These are phyloP conservation scores for Amaranthus tricolor DNA, from an alignment of 179 eudicot species.

Conservation along the genomic window DNA sequence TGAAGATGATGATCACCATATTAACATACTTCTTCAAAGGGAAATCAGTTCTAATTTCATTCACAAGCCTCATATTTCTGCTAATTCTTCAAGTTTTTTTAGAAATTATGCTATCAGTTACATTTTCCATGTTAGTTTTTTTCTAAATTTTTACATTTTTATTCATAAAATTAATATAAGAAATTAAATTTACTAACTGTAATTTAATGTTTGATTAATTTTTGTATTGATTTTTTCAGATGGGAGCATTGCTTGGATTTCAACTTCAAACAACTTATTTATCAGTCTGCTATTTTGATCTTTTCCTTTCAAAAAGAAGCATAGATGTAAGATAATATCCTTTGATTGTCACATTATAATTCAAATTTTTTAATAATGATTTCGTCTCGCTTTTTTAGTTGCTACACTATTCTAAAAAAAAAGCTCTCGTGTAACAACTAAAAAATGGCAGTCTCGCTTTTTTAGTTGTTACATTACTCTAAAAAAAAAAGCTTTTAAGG, in stretches of 20 bases:
- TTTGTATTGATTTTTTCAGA: conserved; percentile 27
- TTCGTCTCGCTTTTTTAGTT: too few relatives aligned
- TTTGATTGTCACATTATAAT: too few relatives aligned
- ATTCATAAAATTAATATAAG: neutral
- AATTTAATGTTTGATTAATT: neutral
- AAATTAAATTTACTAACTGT: neutral
- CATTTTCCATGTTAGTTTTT: conserved; percentile 37
- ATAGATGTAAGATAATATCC: conserved; percentile 36
- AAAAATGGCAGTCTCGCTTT: too few relatives aligned
- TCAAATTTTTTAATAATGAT: too few relatives aligned
- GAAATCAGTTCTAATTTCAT: conserved; percentile 19
- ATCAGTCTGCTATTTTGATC: conserved; percentile 53
- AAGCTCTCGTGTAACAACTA: too few relatives aligned
- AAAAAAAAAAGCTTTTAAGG: too few relatives aligned
- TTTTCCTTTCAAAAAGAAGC: conserved; percentile 42
- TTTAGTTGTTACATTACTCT: too few relatives aligned
- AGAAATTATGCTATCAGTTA: conserved; percentile 40
- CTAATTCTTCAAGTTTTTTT: conserved; percentile 12
- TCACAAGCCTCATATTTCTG: neutral
- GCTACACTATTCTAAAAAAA: too few relatives aligned
- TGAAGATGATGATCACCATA: conserved; percentile 37
- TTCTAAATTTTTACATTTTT: neutral
- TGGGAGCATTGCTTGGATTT: conserved; percentile 37
- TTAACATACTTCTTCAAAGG: conserved; percentile 29
- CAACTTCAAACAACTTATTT: conserved; percentile 47